Base-by-base conservation (phyloP, 345 rosid species). In the Combretum micranthum region DNA sequence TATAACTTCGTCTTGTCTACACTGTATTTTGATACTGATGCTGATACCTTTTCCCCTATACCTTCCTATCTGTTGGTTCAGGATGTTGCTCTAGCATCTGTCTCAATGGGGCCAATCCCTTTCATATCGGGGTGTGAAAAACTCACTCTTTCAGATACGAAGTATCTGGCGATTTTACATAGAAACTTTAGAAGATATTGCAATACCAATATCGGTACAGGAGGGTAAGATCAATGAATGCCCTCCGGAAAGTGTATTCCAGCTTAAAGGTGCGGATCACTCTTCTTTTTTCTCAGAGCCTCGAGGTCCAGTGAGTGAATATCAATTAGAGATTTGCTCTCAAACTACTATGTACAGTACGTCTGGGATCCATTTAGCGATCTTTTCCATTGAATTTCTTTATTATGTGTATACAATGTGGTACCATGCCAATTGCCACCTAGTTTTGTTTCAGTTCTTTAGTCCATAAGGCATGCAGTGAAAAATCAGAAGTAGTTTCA, bases 231-330 rank as follows among this genome's bases (percentile, higher is more conserved):
- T 83, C 51, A 85, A 74, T 44, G 64, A 82, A n/a, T 75, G 80
- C 55, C 87, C 96, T 13, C 97, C 97, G 0, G 96, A 94, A 64
- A 76, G 77, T 18, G 87, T 85, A 21, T 90, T 83, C 64, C 79
- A 72, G 20, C 64, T 93, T 43, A 93, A 80, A 79, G 99, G 99
- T 12, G 80, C 96, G 5, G 99, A 93, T 49, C 99, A 93, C 77
- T 88, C 99, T 12, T 96, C 99, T 12, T 93, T 93, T 75, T 93
- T 93, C 80, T 93, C 97, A n/a, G 90, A 87, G 77, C 99, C 99
- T 72, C 99, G 87, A 74, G 39, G 39, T 11, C 39, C 1, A 32
- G 39, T 32, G 1, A 11, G 9, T 32, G 39, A 32, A 32, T 4
- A 32, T 32, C 39, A 32, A 32, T 32, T 32, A 32, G 39, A 1